Conservation (phyloP, 2,329 filamentous ascomycete species). For the Verticillium zaregamsianum region DNA sequence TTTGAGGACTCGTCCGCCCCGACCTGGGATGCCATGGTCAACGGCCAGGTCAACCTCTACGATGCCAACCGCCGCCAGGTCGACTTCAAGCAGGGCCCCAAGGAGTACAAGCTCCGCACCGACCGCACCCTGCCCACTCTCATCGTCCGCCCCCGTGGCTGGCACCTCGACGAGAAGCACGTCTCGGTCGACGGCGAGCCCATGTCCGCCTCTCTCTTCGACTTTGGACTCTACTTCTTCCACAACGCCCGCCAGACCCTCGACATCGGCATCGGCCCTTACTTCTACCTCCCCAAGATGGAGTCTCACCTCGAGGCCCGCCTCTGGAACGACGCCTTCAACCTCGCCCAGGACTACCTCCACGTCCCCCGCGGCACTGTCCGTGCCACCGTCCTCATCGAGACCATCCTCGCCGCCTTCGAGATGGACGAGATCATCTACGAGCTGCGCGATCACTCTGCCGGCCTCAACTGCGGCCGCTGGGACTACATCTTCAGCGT, state of each 20-base stretch:
- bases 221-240: slow-evolving; percentile 93
- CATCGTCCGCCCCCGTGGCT: slow-evolving; percentile 81
- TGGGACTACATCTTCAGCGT: slow-evolving; percentile 97
- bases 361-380: slow-evolving; percentile 79
- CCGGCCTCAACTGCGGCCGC: slow-evolving; percentile 84
- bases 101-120: slow-evolving; percentile 87
- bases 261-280: slow-evolving; percentile 72
- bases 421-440: slow-evolving; percentile 99
- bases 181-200: slow-evolving; percentile 84
- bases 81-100: slow-evolving; percentile 83
- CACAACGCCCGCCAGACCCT: slow-evolving; percentile 83
- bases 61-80: slow-evolving; percentile 82
- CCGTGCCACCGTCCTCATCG: slow-evolving; percentile 81
- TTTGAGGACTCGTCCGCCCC: slow-evolving; percentile 86
- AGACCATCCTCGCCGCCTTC: slow-evolving; percentile 87
- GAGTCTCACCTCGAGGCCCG: slow-evolving; percentile 86
- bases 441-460: slow-evolving; percentile 83
- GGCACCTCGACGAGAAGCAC: slow-evolving; percentile 92
- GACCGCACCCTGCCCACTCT: slow-evolving; percentile 75
- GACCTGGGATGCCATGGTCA: slow-evolving; percentile 94
- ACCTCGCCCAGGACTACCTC: slow-evolving; percentile 80
- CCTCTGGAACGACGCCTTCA: slow-evolving; percentile 91
- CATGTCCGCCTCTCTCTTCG: slow-evolving; percentile 79
- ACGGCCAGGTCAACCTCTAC: slow-evolving; percentile 86
- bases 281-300: slow-evolving; percentile 92